These are phyloP conservation scores for Quercus tomentella DNA, from an alignment of 331 rosid species.

Conservation along the genomic window DNA sequence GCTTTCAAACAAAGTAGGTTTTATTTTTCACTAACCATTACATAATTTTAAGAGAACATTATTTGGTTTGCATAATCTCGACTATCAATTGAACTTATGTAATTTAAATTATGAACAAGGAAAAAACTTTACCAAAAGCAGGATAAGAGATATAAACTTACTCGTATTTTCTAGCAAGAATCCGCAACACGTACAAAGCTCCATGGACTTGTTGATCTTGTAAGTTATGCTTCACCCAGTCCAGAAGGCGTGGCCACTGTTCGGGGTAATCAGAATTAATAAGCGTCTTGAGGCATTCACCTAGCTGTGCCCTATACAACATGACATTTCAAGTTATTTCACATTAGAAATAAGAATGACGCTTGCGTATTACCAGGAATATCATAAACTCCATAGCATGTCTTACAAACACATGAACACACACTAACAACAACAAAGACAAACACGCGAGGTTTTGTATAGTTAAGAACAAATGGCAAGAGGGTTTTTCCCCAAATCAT, in stretches of 20 bases:
- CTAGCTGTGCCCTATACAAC: constrained; percentile 73
- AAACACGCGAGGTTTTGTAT: neutral
- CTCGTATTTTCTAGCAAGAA: constrained; percentile 93
- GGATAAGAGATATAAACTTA: constrained; percentile 28
- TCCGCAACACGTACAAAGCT: constrained; percentile 77
- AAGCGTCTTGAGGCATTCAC: constrained; percentile 90
- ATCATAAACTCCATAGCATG: neutral
- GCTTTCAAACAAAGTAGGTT: neutral
- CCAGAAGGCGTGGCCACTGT: constrained; percentile 76
- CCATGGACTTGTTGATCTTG: constrained; percentile 73
- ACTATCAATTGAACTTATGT: neutral
- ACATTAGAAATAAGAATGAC: neutral
- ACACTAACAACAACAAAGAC: neutral
- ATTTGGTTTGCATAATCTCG: neutral
- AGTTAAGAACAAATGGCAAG: neutral
- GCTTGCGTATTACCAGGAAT: neutral
- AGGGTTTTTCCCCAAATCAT: neutral
- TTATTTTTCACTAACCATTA: neutral
- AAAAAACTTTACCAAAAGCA: neutral
- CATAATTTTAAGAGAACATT: neutral
- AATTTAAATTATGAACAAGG: neutral
- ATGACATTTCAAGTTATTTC: neutral
- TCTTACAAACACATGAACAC: neutral
- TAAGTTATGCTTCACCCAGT: constrained; percentile 79
- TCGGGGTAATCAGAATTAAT: constrained; percentile 79